Conservation (phyloP, 768 basidiomycete genomes). For the Boletus tomentosulus region DNA sequence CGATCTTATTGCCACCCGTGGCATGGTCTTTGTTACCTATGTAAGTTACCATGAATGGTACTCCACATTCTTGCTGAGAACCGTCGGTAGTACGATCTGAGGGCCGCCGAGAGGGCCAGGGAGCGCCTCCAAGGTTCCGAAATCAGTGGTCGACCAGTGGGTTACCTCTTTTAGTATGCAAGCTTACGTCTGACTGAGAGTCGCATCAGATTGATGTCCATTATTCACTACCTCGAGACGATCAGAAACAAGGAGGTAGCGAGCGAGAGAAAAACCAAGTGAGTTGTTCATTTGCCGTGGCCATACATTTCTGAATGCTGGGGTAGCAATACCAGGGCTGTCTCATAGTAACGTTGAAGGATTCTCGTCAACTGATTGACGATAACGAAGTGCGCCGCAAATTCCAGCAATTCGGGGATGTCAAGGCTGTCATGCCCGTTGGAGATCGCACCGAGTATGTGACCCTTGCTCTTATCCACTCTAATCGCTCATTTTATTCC, state of each 20-base stretch:
- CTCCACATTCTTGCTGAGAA: slow-evolving; percentile 10
- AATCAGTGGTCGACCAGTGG: slow-evolving; percentile 83
- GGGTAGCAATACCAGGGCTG: slow-evolving; percentile 76
- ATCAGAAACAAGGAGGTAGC: slow-evolving; percentile 56
- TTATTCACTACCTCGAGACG: slow-evolving; percentile 90
- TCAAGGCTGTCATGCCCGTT: slow-evolving; percentile 71
- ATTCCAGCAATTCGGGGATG: slow-evolving; percentile 87
- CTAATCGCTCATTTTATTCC: slow-evolving; percentile 5
- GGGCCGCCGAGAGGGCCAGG: slow-evolving; percentile 88
- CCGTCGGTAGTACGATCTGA: slow-evolving; percentile 73
- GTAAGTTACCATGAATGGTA: slow-evolving; percentile 50
- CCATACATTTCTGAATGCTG: slow-evolving; percentile 7
- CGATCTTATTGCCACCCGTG: slow-evolving; percentile 88
- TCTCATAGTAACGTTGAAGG: slow-evolving; percentile 71
- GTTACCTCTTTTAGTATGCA: slow-evolving; percentile 30
- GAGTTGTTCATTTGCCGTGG: slow-evolving; percentile 10
- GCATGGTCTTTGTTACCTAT: slow-evolving; percentile 99
- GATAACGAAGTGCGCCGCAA: slow-evolving; percentile 82
- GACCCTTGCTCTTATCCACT: background rate
- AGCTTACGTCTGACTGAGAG: slow-evolving; percentile 2
- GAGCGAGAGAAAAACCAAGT: slow-evolving; percentile 82
- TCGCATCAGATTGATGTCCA: slow-evolving; percentile 89
- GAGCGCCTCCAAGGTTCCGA: slow-evolving; percentile 87
- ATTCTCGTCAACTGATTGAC: slow-evolving; percentile 69
- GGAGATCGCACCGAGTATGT: slow-evolving; percentile 60